These are phyloP conservation scores for Platanus orientalis DNA, from an alignment of 164 flowering plant species.

Conservation along the genomic window DNA sequence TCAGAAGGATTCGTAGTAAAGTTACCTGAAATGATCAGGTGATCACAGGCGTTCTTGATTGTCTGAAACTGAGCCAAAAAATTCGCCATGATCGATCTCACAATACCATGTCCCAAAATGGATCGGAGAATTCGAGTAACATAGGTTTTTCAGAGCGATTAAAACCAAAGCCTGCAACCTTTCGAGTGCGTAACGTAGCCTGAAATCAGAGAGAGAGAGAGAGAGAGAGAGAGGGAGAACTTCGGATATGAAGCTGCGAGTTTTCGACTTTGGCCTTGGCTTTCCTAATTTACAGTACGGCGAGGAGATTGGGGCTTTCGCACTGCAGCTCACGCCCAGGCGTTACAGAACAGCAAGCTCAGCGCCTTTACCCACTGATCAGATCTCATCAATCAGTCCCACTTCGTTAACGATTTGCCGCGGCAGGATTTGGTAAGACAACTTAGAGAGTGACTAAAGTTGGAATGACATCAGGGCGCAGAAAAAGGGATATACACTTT, in stretches of 20 bases:
- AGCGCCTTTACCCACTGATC: too few species aligned
- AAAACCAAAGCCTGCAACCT: not conserved
- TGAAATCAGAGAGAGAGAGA: not conserved
- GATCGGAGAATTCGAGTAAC: slow-evolving; percentile 17
- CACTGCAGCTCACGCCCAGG: too few species aligned
- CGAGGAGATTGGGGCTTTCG: too few species aligned
- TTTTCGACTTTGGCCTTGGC: not conserved
- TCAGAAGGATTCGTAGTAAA: not conserved
- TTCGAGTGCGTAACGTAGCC: too few species aligned
- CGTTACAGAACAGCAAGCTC: too few species aligned
- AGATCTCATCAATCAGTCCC: too few species aligned
- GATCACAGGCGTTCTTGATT: slow-evolving; percentile 71
- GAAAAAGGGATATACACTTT: too few species aligned
- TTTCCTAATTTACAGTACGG: too few species aligned
- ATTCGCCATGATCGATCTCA: slow-evolving; percentile 65
- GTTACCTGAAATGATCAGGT: slow-evolving; percentile 71
- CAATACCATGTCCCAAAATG: slow-evolving; percentile 12
- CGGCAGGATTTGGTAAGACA: too few species aligned
- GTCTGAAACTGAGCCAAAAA: slow-evolving; percentile 88
- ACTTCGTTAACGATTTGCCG: too few species aligned
- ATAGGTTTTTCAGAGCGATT: not conserved
- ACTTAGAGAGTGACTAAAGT: too few species aligned
- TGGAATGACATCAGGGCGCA: too few species aligned
- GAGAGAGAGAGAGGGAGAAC: slow-evolving; percentile 1
- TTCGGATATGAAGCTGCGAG: not conserved